Evolutionary conservation across 176 grass and related monocot genomes (phyloP), one percentile per base, ranked within the genome.

Genomic region (Alloteropsis semialata): DNA sequence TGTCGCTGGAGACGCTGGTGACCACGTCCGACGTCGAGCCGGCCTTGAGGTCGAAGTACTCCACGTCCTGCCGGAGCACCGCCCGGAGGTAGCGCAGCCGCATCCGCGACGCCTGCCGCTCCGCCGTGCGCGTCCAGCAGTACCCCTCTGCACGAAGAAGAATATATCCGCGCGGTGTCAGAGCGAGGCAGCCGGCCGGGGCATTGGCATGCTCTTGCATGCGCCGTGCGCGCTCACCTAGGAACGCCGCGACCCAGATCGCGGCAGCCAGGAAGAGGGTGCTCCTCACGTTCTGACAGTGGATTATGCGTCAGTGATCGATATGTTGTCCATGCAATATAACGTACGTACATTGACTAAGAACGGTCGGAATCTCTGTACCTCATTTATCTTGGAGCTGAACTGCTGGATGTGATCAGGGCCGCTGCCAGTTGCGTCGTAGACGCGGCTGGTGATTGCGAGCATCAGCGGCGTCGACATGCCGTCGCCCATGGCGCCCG

Each of bases 71-170:
- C 78, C 92, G 80, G 60, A 97, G 85, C 53, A 97, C 94, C 8
- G 94, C 94, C 49, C 72, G 77, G 8, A 97, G 92, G 73, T 97
- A 97, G 57, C 83, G 41, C 8, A 72, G 87, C 15, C 94, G 89
- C 94, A 97, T 97, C 80, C 84, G 74, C 84, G 95, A 98, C 49
- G 95, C 92, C 80, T 98, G 95, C 58, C 95, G 72, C 88, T 98
- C 95, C 10, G 83, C 95, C 37, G 95, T 98, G 69, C 92, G 82
- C 41, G 92, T 38, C 92, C 95, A 98, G 84, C 95, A 98, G 39
- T 94, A 98, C 2, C 92, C 95, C 92, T 94, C 95, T 98, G 69
- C 29, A 13, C 48, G 30, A 36, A 36, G 34, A 46, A 14, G 12
- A 46, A 46, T 11, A 12, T n/a, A n/a, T n/a, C n/a, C n/a, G n/a